A percentile compares a stretch with the other conserved stretches of the same genome.
Evolutionary conservation across 139 green algal genomes (phyloP).

Genomic region (Zygnema circumcarinatum): DNA sequence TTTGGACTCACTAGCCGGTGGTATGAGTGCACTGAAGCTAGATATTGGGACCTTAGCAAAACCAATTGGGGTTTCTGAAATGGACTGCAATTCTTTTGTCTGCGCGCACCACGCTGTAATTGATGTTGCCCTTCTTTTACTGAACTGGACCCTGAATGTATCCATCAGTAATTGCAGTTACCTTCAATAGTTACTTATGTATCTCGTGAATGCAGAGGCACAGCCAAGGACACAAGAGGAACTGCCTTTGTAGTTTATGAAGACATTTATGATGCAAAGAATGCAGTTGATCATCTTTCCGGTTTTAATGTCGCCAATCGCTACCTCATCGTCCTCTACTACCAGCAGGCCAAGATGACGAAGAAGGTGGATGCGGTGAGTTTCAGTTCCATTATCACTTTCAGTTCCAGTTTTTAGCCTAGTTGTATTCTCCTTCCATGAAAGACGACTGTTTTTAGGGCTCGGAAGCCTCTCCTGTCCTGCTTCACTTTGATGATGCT

Average conservation of each 20-base stretch:
- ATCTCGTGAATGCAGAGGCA: conserved; percentile 63
- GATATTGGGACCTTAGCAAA: no score
- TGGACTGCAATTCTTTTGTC: no score
- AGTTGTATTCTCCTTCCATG: background rate
- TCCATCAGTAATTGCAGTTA: no score
- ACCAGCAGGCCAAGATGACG: conserved; percentile 76
- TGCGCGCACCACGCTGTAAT: no score
- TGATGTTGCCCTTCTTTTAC: no score
- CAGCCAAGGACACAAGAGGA: conserved; percentile 90
- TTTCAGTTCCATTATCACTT: background rate
- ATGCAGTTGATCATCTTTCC: conserved; percentile 84
- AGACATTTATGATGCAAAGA: conserved; percentile 99
- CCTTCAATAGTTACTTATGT: background rate
- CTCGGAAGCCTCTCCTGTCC: no score
- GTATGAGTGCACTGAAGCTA: no score
- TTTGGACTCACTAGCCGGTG: no score
- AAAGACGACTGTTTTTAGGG: background rate
- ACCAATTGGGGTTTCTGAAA: no score
- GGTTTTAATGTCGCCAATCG: conserved; percentile 95
- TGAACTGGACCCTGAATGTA: no score
- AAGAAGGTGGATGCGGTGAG: conserved; percentile 78
- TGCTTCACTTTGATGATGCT: background rate
- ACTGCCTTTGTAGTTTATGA: conserved; percentile 99
- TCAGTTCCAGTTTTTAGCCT: background rate
- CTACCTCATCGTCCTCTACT: conserved; percentile 92